These are phyloP conservation scores for Ogataea saltuana DNA, from an alignment of 805 yeast species.

Conservation along the genomic window DNA sequence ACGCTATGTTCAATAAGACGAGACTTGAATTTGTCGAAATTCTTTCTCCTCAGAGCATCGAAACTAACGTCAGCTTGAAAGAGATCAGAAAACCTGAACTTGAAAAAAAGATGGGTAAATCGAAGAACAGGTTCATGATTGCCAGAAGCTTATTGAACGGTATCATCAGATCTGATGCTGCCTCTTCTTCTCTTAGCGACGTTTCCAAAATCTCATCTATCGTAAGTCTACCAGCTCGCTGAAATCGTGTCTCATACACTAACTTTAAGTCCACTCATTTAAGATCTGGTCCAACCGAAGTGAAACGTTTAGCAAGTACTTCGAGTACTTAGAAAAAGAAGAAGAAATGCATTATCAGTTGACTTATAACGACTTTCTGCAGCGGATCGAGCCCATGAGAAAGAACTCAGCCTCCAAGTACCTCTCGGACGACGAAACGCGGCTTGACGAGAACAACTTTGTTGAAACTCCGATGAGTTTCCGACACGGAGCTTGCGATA, in stretches of 20 bases:
- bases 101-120: conserved; percentile 11
- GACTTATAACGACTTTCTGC: neutral
- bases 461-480: too few relatives aligned
- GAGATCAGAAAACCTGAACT: conserved; percentile 3
- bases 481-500: too few relatives aligned
- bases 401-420: neutral
- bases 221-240: conserved; percentile 12
- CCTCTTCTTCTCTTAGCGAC: conserved; percentile 4
- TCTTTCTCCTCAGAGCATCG: conserved; percentile 6
- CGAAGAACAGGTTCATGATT: conserved; percentile 21
- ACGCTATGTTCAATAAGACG: neutral
- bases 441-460: too few relatives aligned
- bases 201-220: conserved; percentile 18
- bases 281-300: conserved; percentile 15
- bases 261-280: conserved; percentile 8
- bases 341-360: conserved; percentile 6
- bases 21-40: conserved; percentile 11
- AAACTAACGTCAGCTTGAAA: conserved; percentile 1
- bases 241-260: neutral
- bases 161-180: conserved; percentile 1
- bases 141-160: conserved; percentile 19
- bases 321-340: conserved; percentile 12
- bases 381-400: conserved; percentile 1
- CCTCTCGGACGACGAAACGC: too few relatives aligned
- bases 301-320: conserved; percentile 8